Evolutionary conservation across 23 red algal genomes (phyloP), one percentile per base, ranked within the genome.

Genomic region (Cyanidioschyzon merolae): DNA sequence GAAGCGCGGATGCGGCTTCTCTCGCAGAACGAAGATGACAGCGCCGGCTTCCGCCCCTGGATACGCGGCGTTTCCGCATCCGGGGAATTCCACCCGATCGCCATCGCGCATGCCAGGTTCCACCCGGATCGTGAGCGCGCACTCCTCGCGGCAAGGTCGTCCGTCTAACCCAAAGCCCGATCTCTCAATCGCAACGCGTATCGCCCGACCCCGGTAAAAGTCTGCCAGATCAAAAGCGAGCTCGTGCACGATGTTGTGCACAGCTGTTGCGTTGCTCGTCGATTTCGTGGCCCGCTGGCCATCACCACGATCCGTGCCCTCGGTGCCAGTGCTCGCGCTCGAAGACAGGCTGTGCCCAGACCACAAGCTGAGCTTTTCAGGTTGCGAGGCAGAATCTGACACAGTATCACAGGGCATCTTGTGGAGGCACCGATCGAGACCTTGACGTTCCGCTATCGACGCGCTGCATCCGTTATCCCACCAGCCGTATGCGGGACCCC

Each of bases 61-160:
- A 7, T 12, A 50, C 7, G n/a, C 30, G 39, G 59, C 78, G 38
- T 81, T 58, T 1, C 41, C 78, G 26, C 41, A 67, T 16, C 78
- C 78, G 39, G 78, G 68, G 37, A 81, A 71, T 39, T 59, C 78
- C 21, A 81, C 68, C 24, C 39, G 40, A 27, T 81, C 58, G 26
- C 78, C 78, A 40, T 58, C 68, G 38, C 68, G 58, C 78, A 57
- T 57, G 1, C 78, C 78, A 34, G 38, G 78, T 27, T 81, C 78
- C 21, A 81, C 78, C 21, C 59, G 39, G 38, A 81, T 58, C 68
- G 59, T 71, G 1, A 81, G 45, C 26, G 59, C 39, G 30, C 68
- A 71, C 16, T 59, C 68, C 78, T 81, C 78, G 21, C n/a, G 21
- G 29, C 63, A 71, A 27, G 12, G 63, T 12, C 3, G 2, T 7